Conservation (phyloP, 371 early-diverging fungal species). For the Mortierella sp. region DNA sequence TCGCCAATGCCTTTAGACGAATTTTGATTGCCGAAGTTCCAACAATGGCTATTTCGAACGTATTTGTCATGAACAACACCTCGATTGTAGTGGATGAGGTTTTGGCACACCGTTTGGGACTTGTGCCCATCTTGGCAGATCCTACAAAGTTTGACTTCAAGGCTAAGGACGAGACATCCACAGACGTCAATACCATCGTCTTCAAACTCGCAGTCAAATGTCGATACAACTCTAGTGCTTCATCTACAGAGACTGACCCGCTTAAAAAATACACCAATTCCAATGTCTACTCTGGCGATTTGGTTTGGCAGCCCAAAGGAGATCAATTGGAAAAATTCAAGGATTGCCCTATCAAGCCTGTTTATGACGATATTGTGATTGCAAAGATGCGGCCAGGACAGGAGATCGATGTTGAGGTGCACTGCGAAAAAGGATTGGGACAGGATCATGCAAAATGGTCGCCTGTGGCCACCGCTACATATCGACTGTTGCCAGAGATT, state of each 20-base stretch:
- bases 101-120: conserved; percentile 96
- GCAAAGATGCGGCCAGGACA: conserved; percentile 97
- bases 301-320: conserved; percentile 93
- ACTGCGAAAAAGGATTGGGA: conserved; percentile 95
- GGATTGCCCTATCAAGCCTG: conserved; percentile 75
- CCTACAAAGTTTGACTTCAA: conserved; percentile 84
- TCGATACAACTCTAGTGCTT: conserved; percentile 70
- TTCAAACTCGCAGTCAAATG: conserved; percentile 88
- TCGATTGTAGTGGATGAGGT: conserved; percentile 98
- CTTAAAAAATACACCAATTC: conserved; percentile 58
- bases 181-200: conserved; percentile 95
- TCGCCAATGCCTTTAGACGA: conserved; percentile 97
- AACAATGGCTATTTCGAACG: conserved; percentile 98
- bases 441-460: conserved; percentile 99
- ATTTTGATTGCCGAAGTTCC: conserved; percentile 98
- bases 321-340: conserved; percentile 83
- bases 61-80: conserved; percentile 95
- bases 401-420: conserved; percentile 87
- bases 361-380: conserved; percentile 91
- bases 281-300: conserved; percentile 82
- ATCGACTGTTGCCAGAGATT: conserved; percentile 96
- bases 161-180: conserved; percentile 78
- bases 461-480: conserved; percentile 98
- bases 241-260: conserved; percentile 78
- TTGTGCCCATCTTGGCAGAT: conserved; percentile 95